Percentiles rank a stretch among this genome's conserved stretches.
phyloP scores from a whole-genome alignment of 1,139 yeast genomes.

The Kurtzmaniella quercitrusa region DNA sequence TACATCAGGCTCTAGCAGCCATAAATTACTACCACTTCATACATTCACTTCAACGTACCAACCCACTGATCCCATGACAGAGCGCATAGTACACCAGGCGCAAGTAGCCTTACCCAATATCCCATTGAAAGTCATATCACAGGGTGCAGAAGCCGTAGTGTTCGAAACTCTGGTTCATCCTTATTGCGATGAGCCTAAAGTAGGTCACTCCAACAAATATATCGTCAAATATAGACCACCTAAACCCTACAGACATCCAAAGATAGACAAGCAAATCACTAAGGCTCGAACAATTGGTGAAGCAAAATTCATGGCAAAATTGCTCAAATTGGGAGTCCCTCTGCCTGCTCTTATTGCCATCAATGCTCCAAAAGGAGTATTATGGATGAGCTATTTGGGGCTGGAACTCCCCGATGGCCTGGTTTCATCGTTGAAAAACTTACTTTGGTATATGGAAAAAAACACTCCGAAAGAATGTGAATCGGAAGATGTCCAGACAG shows the following conservation, averaged over 20 bases:
- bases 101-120: conserved; percentile 41
- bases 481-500: conserved; percentile 32
- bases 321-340: conserved; percentile 50
- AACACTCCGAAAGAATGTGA: conserved; percentile 20
- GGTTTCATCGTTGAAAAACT: conserved; percentile 62
- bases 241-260: conserved; percentile 85
- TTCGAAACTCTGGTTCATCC: conserved; percentile 68
- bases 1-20: not conserved
- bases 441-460: conserved; percentile 61
- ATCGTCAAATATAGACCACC: conserved; percentile 85
- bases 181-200: conserved; percentile 29
- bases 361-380: conserved; percentile 73
- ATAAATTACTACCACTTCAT: not conserved
- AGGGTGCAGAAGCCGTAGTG: conserved; percentile 95
- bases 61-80: conserved; percentile 35
- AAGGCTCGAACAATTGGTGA: conserved; percentile 82
- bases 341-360: conserved; percentile 70
- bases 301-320: conserved; percentile 66
- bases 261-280: conserved; percentile 70
- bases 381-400: conserved; percentile 86
- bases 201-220: conserved; percentile 29
- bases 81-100: conserved; percentile 36
- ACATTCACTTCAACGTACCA: not conserved
- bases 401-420: conserved; percentile 41
- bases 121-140: conserved; percentile 59